Evolutionary conservation across 306 rosid species (phyloP).

Genomic region (Macrotyloma uniflorum): DNA sequence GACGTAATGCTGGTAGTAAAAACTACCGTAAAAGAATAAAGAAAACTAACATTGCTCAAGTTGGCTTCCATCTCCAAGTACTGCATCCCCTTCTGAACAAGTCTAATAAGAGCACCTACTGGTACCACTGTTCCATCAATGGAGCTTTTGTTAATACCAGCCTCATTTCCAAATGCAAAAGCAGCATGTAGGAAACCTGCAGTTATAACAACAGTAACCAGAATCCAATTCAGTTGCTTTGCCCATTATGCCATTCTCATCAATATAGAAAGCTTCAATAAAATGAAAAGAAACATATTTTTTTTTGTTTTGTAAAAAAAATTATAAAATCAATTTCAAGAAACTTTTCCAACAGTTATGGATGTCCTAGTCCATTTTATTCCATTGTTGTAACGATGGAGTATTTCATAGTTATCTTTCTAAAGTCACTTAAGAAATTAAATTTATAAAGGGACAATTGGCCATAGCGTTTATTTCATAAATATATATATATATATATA

Average conservation of each 20-base stretch:
- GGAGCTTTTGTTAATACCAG: conserved; percentile 77
- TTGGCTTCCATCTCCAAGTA: conserved; percentile 99
- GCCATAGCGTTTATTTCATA: background rate
- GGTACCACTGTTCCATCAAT: conserved; percentile 93
- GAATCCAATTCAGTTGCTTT: conserved; percentile 34
- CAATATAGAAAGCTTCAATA: conserved; percentile 4
- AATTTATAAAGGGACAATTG: background rate
- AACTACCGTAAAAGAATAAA: conserved; percentile 23
- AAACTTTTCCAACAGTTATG: background rate
- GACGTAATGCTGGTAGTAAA: conserved; percentile 38
- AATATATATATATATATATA: too few relatives aligned
- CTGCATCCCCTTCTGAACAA: conserved; percentile 94
- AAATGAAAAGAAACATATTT: background rate
- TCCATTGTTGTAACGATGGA: conserved; percentile 17
- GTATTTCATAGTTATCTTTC: background rate
- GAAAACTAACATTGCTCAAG: conserved; percentile 86
- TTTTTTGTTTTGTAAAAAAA: background rate
- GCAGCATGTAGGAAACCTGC: conserved; percentile 94
- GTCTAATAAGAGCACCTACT: conserved; percentile 78
- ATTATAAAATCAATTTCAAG: background rate
- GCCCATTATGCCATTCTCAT: background rate
- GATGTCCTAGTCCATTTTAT: conserved; percentile 28
- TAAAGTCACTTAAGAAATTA: background rate
- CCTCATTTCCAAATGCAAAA: conserved; percentile 93
- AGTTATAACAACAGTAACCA: conserved; percentile 3